Evolutionary conservation across 2,329 filamentous ascomycete species (phyloP).

Genomic region (Chalaropsis thielavioides): DNA sequence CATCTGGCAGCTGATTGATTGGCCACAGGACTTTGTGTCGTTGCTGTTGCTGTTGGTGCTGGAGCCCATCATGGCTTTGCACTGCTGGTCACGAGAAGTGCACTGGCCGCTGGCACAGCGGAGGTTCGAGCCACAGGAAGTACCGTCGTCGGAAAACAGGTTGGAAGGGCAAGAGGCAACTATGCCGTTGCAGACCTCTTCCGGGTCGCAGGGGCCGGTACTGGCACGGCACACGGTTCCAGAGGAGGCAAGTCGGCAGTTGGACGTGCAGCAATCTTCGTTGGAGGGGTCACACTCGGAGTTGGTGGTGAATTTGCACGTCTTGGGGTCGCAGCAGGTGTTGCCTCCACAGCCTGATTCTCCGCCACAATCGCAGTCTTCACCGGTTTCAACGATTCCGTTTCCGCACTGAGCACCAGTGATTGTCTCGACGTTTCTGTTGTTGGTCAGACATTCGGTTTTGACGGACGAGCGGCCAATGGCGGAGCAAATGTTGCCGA

Average conservation of each 20-base stretch:
- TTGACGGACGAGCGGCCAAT: slow-evolving; percentile 65
- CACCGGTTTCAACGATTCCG: slow-evolving; percentile 85
- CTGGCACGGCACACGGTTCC: slow-evolving; percentile 65
- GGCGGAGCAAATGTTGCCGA: slow-evolving; percentile 89
- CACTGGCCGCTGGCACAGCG: slow-evolving; percentile 86
- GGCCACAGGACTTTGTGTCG: slow-evolving; percentile 61
- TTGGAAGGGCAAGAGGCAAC: slow-evolving; percentile 62
- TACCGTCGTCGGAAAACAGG: slow-evolving; percentile 51
- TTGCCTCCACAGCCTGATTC: slow-evolving; percentile 55
- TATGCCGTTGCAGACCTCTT: slow-evolving; percentile 66
- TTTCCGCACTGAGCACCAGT: slow-evolving; percentile 82
- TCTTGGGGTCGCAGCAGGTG: slow-evolving; percentile 67
- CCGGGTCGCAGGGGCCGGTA: slow-evolving; percentile 69
- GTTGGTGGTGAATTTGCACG: slow-evolving; percentile 65
- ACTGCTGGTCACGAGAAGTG: slow-evolving; percentile 81
- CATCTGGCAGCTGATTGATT: slow-evolving; percentile 50
- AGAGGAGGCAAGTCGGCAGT: slow-evolving; percentile 53
- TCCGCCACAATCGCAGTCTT: slow-evolving; percentile 94
- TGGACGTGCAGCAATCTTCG: slow-evolving; percentile 60
- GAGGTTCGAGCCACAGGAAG: slow-evolving; percentile 54
- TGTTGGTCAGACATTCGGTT: slow-evolving; percentile 65
- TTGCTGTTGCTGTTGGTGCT: slow-evolving; percentile 59
- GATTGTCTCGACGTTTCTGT: slow-evolving; percentile 68
- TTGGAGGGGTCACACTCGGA: slow-evolving; percentile 70
- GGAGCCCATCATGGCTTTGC: slow-evolving; percentile 66